Percentiles rank a stretch among this genome's conserved stretches.
phyloP scores from a whole-genome alignment of 1,284 basidiomycete genomes.

The Sphagnurus paluster region DNA sequence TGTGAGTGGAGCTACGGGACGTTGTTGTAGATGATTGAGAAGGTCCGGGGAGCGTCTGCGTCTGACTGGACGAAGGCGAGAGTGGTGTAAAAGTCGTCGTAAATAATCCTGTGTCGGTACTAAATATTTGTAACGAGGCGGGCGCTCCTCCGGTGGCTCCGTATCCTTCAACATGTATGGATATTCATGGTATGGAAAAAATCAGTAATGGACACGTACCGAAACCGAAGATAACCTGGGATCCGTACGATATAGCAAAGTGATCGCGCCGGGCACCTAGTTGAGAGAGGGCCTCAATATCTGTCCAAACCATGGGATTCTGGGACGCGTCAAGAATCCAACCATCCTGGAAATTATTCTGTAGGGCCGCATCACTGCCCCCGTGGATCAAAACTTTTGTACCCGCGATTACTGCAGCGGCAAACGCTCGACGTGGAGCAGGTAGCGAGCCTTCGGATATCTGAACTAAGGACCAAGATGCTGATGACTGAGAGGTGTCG shows the following conservation, averaged over 20 bases:
- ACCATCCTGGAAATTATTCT: conserved; percentile 63
- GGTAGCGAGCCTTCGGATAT: conserved; percentile 48
- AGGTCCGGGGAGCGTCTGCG: conserved; percentile 41
- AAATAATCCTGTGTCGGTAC: conserved; percentile 40
- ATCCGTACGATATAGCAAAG: conserved; percentile 61
- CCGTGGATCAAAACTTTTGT: conserved; percentile 74
- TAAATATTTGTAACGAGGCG: conserved; percentile 53
- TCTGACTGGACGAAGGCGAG: conserved; percentile 32
- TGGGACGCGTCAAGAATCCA: conserved; percentile 71
- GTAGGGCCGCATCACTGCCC: conserved; percentile 62
- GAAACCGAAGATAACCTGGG: conserved; percentile 73
- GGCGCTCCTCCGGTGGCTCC: conserved; percentile 50
- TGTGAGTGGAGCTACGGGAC: conserved; percentile 10
- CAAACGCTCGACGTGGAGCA: conserved; percentile 66
- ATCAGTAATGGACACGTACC: conserved; percentile 50
- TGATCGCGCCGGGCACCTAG: conserved; percentile 72
- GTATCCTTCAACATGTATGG: conserved; percentile 48
- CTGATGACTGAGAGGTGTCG: conserved; percentile 51
- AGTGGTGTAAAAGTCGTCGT: conserved; percentile 43
- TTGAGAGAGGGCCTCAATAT: conserved; percentile 49
- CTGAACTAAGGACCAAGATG: conserved; percentile 51
- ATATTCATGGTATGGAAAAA: conserved; percentile 7
- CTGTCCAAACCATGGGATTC: conserved; percentile 57
- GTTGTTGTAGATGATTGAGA: conserved; percentile 22
- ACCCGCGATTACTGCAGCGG: conserved; percentile 51